phyloP scores from a whole-genome alignment of 2,329 filamentous ascomycete genomes.

The Sporothrix dimorphospora region DNA sequence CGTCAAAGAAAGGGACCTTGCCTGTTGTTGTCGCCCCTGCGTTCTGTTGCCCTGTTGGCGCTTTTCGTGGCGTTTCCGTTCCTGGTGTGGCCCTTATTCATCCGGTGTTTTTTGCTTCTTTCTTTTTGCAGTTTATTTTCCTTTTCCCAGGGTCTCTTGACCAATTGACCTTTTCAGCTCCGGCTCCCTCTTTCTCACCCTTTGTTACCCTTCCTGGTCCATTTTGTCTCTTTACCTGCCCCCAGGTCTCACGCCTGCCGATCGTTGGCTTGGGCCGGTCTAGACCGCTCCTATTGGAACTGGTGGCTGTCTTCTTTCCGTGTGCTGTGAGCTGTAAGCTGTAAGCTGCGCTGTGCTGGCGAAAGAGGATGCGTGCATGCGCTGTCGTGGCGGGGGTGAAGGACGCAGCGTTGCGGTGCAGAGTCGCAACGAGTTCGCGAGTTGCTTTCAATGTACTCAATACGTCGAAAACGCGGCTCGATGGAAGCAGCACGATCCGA shows the following conservation, averaged over 20 bases:
- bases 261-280: background rate
- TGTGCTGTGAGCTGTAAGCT: too few relatives aligned
- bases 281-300: background rate
- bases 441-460: too few relatives aligned
- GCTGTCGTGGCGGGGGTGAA: background rate
- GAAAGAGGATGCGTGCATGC: background rate
- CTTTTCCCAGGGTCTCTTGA: background rate
- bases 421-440: too few relatives aligned
- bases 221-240: background rate
- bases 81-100: background rate
- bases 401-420: background rate
- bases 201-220: background rate
- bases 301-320: too few relatives aligned
- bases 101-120: background rate
- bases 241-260: background rate
- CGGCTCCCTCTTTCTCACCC: background rate
- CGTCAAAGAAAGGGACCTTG: background rate
- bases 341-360: too few relatives aligned
- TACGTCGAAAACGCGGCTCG: too few relatives aligned
- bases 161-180: background rate
- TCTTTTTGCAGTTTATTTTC: background rate
- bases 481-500: background rate
- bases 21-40: background rate
- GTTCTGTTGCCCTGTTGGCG: constrained; percentile 3
- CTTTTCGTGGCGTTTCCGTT: background rate